Evolutionary conservation across 345 rosid genomes (phyloP), one percentile per base, ranked within the genome.

Genomic region (Populus tremula): DNA sequence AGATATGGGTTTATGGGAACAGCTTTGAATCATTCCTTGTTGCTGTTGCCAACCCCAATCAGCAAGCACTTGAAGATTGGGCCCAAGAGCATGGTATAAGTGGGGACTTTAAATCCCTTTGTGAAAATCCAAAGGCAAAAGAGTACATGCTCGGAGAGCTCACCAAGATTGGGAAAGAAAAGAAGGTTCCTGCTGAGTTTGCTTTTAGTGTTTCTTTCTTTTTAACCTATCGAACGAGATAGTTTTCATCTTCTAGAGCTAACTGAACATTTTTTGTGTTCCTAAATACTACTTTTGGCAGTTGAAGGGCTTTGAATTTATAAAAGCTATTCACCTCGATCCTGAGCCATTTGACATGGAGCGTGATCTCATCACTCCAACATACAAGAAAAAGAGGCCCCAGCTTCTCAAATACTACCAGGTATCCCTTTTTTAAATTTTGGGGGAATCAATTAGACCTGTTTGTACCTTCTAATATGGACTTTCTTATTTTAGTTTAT

Each of bases 1-100:
- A 96, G 98, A 78, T 96, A 80, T 94, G 98, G 98, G 91, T 96
- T 23, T 96, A 96, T 62, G 98, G 99, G 41, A 96, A 86, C 90
- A 96, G 99, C 90, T 92, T 82, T n/a, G 97, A 96, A 87, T 89
- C 98, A 17, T 92, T 81, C 88, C 93, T 92, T 5, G 86, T 96
- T 64, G 97, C 98, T n/a, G 92, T 94, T 69, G 91, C 83, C 41
- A 92, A 91, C 86, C 99, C 99, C 77, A 96, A 89, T 70, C 76
- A 85, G 87, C 87, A 85, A 68, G 89, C 87, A n/a, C 89, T 96
- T 1, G 95, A 92, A 82, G 74, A 73, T 41, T 96, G 99, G 99
- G 97, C 98, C 43, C 74, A 73, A 36, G 98, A 87, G 72, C 89
- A 91, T 71, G 87, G 85, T 73, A 77, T 92, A 36, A 66, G 63